Evolutionary conservation across 2,329 filamentous ascomycete genomes (phyloP), one percentile per base, ranked within the genome.

Genomic region (Pleurostoma richardsiae): DNA sequence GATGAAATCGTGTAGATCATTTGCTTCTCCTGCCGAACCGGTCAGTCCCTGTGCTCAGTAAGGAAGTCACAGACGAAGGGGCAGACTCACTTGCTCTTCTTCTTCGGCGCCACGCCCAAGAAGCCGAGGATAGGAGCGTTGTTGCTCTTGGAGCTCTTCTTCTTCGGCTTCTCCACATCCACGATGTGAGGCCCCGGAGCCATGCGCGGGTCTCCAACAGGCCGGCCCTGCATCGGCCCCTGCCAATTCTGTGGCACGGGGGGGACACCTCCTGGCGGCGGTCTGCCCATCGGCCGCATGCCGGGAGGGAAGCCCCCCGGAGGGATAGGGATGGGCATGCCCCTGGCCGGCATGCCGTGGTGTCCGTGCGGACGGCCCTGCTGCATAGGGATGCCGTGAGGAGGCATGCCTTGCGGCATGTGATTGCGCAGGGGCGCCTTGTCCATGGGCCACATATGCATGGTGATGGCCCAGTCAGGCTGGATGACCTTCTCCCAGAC

Each of bases 401-500:
- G 8, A 8, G 33, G 36, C 38, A 44, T 47, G 43, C n/a, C 47
- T 43, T 11, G 45, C 43, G 10, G 56, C 52, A 30, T 49, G 50
- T 46, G 55, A 51, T 40, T 52, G 43, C 46, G 54, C 30, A 56
- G 55, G 5, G 61, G 57, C 10, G 56, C 54, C 56, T 73, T 72
- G 7, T 79, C 74, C 65, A 76, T 71, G 2, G 77, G 77, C 77
- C 77, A 81, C 76, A 81, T 80, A 38, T 77, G 70, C 74, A 78
- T 78, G 7, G 69, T 76, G 47, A 77, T 71, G 40, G 76, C 70
- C 83, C 83, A 87, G 61, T 91, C 88, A 2, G 88, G 88, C 63
- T 92, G 78, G 44, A 94, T 73, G 40, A 89, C 85, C 56, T 83
- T 87, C 54, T 91, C 88, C 88, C 88, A 94, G 10, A 92, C 81